phyloP scores from a whole-genome alignment of 768 basidiomycete genomes.

The Amanita inopinata region DNA sequence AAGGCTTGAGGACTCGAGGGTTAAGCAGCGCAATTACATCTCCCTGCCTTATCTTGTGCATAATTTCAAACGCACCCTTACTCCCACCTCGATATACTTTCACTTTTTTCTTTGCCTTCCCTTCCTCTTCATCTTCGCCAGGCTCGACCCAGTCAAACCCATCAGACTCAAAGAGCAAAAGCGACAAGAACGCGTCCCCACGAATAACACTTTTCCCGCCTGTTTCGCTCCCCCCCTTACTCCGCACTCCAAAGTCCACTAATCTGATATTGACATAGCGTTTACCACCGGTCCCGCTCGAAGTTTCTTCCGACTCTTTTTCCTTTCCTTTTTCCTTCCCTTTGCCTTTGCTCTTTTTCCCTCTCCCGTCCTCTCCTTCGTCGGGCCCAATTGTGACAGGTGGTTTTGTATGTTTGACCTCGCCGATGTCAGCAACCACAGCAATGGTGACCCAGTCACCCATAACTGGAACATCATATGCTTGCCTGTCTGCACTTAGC shows the following conservation, averaged over 20 bases:
- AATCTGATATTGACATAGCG: slow-evolving; percentile 83
- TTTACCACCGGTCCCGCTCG: slow-evolving; percentile 51
- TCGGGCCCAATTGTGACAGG: slow-evolving; percentile 48
- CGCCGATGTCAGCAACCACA: slow-evolving; percentile 86
- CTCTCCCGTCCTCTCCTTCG: slow-evolving; percentile 27
- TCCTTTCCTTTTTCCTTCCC: slow-evolving; percentile 22
- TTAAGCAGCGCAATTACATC: slow-evolving; percentile 87
- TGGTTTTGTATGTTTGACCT: slow-evolving; percentile 61
- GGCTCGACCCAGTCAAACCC: slow-evolving; percentile 32
- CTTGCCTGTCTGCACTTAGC: slow-evolving; percentile 65
- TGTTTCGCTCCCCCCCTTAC: slow-evolving; percentile 40
- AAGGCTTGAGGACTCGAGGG: slow-evolving; percentile 78
- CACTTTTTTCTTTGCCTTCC: slow-evolving; percentile 42
- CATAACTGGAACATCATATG: slow-evolving; percentile 84
- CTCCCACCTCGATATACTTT: slow-evolving; percentile 84
- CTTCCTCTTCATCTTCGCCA: slow-evolving; percentile 25
- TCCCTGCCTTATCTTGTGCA: slow-evolving; percentile 80
- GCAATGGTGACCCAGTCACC: slow-evolving; percentile 96
- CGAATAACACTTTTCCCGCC: slow-evolving; percentile 49
- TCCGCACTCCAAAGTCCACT: slow-evolving; percentile 67
- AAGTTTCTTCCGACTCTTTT: slow-evolving; percentile 19
- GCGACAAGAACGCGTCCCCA: slow-evolving; percentile 76
- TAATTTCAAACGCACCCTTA: slow-evolving; percentile 83
- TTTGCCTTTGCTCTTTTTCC: slow-evolving; percentile 26
- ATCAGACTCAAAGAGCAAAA: slow-evolving; percentile 88